These are phyloP conservation scores for Fusarium verrucosum DNA, from an alignment of 2,329 filamentous ascomycete genomes.

Conservation along the genomic window DNA sequence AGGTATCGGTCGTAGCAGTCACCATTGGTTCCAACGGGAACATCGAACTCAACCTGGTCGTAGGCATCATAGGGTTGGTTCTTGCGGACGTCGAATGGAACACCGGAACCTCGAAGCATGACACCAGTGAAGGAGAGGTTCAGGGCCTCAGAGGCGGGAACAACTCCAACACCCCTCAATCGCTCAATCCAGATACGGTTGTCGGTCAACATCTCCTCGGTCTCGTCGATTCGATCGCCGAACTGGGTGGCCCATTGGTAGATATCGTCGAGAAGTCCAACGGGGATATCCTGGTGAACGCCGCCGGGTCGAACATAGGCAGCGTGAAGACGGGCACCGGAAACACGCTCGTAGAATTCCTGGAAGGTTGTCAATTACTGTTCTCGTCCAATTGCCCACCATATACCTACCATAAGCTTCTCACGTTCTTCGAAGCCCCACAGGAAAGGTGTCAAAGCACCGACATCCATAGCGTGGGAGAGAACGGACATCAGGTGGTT, in stretches of 20 bases:
- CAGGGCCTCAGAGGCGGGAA: slow-evolving; percentile 90
- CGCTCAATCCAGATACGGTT: slow-evolving; percentile 99
- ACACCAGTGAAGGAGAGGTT: slow-evolving; percentile 97
- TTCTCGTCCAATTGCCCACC: background rate
- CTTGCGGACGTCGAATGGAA: slow-evolving; percentile 97
- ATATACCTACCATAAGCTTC: slow-evolving; percentile 89
- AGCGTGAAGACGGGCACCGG: slow-evolving; percentile 94
- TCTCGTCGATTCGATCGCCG: slow-evolving; percentile 97
- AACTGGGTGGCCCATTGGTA: slow-evolving; percentile 99
- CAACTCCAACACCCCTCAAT: slow-evolving; percentile 89
- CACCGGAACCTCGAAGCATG: slow-evolving; percentile 96
- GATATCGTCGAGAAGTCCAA: slow-evolving; percentile 96
- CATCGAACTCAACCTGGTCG: slow-evolving; percentile 96
- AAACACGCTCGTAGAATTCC: slow-evolving; percentile 99
- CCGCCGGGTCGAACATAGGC: slow-evolving; percentile 97
- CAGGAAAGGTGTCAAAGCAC: slow-evolving; percentile 95
- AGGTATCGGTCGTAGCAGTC: slow-evolving; percentile 99
- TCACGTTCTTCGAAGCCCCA: slow-evolving; percentile 99
- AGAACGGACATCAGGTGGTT: slow-evolving; percentile 99
- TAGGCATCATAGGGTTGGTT: slow-evolving; percentile 97
- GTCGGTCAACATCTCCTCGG: slow-evolving; percentile 97
- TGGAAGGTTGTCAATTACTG: slow-evolving; percentile 50
- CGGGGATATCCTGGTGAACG: slow-evolving; percentile 92
- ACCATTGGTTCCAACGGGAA: slow-evolving; percentile 94
- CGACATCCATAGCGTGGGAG: slow-evolving; percentile 98